Percentiles rank a stretch among this genome's conserved stretches.
phyloP scores from a whole-genome alignment of 148 eudicot species.

The Camellia lanceoleosa region DNA sequence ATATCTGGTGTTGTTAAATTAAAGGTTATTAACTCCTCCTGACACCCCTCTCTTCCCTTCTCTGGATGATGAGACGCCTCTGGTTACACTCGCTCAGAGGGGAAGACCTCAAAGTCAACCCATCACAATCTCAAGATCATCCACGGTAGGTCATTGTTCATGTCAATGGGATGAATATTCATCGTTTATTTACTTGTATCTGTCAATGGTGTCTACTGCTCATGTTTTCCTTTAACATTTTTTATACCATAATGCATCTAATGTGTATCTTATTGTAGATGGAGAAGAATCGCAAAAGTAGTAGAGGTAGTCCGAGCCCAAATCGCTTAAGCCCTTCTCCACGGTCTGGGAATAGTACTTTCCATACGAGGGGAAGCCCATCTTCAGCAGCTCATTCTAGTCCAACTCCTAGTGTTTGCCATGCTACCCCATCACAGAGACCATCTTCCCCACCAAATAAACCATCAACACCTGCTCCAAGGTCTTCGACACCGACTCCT shows the following conservation, averaged over 20 bases:
- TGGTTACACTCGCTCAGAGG: slow-evolving; percentile 47
- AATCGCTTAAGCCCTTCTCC: slow-evolving; percentile 89
- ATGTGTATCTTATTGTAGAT: slow-evolving; percentile 44
- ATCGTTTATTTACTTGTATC: neutral
- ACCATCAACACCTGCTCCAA: slow-evolving; percentile 56
- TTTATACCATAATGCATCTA: neutral
- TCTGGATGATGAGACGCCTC: slow-evolving; percentile 80
- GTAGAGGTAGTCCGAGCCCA: slow-evolving; percentile 93
- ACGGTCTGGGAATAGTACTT: slow-evolving; percentile 40
- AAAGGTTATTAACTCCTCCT: slow-evolving; percentile 94
- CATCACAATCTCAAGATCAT: slow-evolving; percentile 80
- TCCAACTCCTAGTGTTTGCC: slow-evolving; percentile 46
- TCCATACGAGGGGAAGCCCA: slow-evolving; percentile 53
- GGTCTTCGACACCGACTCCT: slow-evolving; percentile 66
- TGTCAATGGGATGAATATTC: slow-evolving; percentile 9
- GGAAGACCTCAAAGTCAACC: slow-evolving; percentile 89
- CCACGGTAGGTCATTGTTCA: slow-evolving; percentile 52
- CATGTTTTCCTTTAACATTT: slow-evolving; percentile 6
- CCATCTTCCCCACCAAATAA: slow-evolving; percentile 76
- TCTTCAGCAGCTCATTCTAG: slow-evolving; percentile 78
- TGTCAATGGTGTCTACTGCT: neutral
- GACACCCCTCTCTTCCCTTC: slow-evolving; percentile 91
- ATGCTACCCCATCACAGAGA: slow-evolving; percentile 55
- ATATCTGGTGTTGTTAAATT: slow-evolving; percentile 20
- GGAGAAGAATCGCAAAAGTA: slow-evolving; percentile 73